These are phyloP conservation scores for Reticulascus tulasneorum DNA, from an alignment of 2,329 filamentous ascomycete genomes.

Conservation along the genomic window DNA sequence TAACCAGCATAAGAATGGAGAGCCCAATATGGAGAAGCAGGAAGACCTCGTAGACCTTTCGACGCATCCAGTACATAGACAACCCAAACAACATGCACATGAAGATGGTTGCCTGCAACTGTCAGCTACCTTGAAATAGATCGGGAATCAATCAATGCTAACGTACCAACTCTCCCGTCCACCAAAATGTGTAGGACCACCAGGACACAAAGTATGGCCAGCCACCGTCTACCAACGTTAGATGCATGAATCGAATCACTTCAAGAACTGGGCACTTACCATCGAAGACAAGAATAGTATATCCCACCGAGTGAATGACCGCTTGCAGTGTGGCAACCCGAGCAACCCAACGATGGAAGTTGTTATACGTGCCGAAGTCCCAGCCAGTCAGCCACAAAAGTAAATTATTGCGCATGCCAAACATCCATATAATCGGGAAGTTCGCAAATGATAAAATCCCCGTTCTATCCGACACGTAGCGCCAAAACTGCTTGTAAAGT, in stretches of 20 bases:
- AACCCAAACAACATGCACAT: constrained; percentile 43
- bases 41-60: constrained; percentile 49
- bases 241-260: no score
- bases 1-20: constrained; percentile 43
- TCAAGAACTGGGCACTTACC: no score
- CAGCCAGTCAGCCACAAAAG: constrained; percentile 65
- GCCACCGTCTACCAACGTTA: constrained; percentile 28
- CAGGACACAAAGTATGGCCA: constrained; percentile 30
- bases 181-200: constrained; percentile 44
- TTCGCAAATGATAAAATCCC: constrained; percentile 62
- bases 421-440: constrained; percentile 62
- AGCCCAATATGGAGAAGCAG: constrained; percentile 47
- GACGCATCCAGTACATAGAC: constrained; percentile 48
- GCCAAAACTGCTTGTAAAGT: constrained; percentile 31
- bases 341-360: constrained; percentile 65
- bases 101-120: constrained; percentile 31
- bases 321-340: constrained; percentile 59
- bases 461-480: constrained; percentile 60
- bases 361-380: constrained; percentile 63
- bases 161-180: constrained; percentile 44
- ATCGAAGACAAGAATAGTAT: constrained; percentile 41
- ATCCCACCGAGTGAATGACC: constrained; percentile 58
- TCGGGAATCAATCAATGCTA: constrained; percentile 6
- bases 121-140: not conserved
- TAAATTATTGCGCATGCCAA: constrained; percentile 63